phyloP scores from a whole-genome alignment of 345 rosid genomes.

The Eucalyptus erythrocorys region DNA sequence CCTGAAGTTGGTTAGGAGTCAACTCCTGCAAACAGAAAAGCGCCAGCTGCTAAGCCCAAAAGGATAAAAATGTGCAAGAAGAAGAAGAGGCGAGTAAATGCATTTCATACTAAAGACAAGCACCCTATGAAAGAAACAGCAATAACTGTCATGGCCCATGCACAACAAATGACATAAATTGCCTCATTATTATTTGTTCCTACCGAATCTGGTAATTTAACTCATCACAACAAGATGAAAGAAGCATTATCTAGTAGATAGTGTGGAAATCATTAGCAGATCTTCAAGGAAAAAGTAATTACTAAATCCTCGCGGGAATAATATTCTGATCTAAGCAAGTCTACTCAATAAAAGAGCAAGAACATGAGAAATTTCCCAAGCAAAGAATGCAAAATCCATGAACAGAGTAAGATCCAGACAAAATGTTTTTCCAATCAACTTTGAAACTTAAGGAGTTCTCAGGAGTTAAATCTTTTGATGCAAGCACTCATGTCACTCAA shows the following conservation, averaged over 20 bases:
- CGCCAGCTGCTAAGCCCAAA: neutral
- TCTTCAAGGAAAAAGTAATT: neutral
- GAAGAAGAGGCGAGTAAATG: neutral
- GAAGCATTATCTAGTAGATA: neutral
- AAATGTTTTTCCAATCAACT: neutral
- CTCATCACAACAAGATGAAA: neutral
- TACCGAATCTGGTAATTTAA: neutral
- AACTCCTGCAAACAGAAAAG: constrained; percentile 40
- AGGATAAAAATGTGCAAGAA: neutral
- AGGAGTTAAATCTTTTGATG: neutral
- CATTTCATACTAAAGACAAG: neutral
- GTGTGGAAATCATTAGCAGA: neutral
- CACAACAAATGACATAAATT: neutral
- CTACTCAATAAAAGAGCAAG: neutral
- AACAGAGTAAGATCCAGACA: neutral
- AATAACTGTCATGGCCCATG: neutral
- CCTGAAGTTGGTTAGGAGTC: constrained; percentile 91
- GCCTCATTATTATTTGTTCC: neutral
- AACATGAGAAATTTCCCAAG: neutral
- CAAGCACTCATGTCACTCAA: neutral
- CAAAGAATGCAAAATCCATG: neutral
- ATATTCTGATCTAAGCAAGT: neutral
- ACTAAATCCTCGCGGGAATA: neutral
- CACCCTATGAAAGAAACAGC: neutral
- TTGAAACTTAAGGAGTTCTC: neutral